Evolutionary conservation across 1,139 yeast genomes (phyloP), one percentile per base, ranked within the genome.

Genomic region (Debaryomyces coudertii): DNA sequence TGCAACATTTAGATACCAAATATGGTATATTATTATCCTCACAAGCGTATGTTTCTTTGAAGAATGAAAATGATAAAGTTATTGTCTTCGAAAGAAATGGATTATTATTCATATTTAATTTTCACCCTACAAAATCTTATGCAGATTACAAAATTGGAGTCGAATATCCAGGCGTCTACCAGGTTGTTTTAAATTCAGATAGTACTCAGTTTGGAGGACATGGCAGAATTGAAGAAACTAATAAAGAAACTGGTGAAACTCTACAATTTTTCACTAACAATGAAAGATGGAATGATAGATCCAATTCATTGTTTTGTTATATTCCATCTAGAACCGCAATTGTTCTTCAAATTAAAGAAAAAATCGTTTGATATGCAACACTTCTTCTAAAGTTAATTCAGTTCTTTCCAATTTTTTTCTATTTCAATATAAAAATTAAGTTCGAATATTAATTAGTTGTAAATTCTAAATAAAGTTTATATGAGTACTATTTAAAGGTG

Each of bases 131-230:
- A 0, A 73, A 88, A 48, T 88, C 96, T 2, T 92, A 75, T 66
- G 76, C 90, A 5, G 97, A 90, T 65, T 93, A 90, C 68, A 81
- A 96, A 60, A 76, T 93, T 42, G 99, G 99, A 9, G 90, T 90
- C 20, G 92, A 92, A 36, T 71, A 62, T 16, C 77, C 95, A 0
- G 99, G 99, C 12, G 73, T 73, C 39, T 93, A 92, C 64, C 77
- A 76, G 55, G 76, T 92, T 42, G 84, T 88, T 16, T 73, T 93
- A 57, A 86, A 87, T 60, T 76, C 95, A 2, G 99, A 93, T 61
- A 76, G 77, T 43, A 68, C 65, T 12, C 73, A 78, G 52, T 89
- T 77, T 67, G 97, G 97, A 25, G 99, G 99, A 2, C 95, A 87
- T 62, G 73, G 70, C 31, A 77, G 97, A 55, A 77, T 93, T 46